Percentiles rank a stretch among this genome's conserved stretches.
These are phyloP conservation scores for Colletotrichum tamarilloi DNA, from an alignment of 2,329 filamentous ascomycete genomes.

Conservation along the genomic window DNA sequence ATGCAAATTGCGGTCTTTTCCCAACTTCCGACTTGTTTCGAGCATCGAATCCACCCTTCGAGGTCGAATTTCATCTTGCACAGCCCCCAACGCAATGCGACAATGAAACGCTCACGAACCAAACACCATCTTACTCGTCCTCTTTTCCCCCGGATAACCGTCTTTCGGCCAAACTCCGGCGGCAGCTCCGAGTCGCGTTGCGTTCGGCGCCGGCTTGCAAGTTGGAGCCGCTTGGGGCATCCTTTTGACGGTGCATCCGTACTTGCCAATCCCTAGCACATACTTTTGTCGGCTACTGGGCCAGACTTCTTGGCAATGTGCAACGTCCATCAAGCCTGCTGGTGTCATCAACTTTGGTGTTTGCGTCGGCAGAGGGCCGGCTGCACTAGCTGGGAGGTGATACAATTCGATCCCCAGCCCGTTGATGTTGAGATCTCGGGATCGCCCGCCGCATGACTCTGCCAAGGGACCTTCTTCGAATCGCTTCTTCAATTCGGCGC, in stretches of 20 bases:
- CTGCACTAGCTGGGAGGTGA: not conserved
- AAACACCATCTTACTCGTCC: not conserved
- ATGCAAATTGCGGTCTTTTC: not conserved
- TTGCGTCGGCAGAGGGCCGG: not conserved
- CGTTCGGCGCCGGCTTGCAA: not conserved
- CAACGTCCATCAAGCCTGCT: not conserved
- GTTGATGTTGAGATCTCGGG: not conserved
- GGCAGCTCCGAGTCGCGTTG: not conserved
- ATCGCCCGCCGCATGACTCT: not conserved
- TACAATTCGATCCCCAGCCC: not conserved
- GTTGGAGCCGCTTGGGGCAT: not conserved
- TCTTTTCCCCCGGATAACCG: not conserved
- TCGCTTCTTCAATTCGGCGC: not conserved
- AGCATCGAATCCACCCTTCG: not conserved
- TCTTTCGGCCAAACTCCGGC: not conserved
- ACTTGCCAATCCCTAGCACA: not conserved
- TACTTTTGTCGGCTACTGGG: not conserved
- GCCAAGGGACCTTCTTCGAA: not conserved
- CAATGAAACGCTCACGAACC: not conserved
- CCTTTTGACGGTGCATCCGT: not conserved
- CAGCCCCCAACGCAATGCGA: not conserved
- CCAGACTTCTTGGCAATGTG: conserved; percentile 1
- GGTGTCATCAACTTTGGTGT: not conserved
- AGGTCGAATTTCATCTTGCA: not conserved
- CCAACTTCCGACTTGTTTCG: not conserved